A percentile compares a stretch with the other conserved stretches of the same genome.
phyloP scores from a whole-genome alignment of 208 protist species.

The Trypanosoma caninum region DNA sequence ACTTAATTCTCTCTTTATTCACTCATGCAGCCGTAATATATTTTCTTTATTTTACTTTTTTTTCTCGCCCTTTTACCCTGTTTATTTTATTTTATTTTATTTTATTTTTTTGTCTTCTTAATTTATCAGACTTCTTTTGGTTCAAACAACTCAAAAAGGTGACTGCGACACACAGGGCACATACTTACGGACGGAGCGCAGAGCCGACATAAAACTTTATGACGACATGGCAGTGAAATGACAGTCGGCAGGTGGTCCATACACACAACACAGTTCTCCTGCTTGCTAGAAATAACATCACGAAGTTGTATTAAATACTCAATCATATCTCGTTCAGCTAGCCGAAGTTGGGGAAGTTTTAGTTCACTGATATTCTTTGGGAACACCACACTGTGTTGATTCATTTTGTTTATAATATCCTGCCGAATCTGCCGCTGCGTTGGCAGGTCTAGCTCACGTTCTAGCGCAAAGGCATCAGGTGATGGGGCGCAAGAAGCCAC shows the following conservation, averaged over 20 bases:
- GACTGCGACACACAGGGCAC: constrained; percentile 75
- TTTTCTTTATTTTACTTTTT: neutral
- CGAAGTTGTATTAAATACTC: constrained; percentile 85
- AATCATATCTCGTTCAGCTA: constrained; percentile 75
- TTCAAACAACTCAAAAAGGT: constrained; percentile 81
- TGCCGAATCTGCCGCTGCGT: constrained; percentile 52
- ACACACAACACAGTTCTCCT: constrained; percentile 83
- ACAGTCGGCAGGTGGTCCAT: constrained; percentile 76
- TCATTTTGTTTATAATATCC: constrained; percentile 67
- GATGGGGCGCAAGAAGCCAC: neutral
- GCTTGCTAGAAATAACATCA: constrained; percentile 60
- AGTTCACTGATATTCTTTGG: constrained; percentile 46
- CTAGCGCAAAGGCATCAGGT: neutral
- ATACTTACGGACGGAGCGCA: constrained; percentile 47
- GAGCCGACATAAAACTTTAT: constrained; percentile 77
- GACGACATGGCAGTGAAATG: constrained; percentile 79
- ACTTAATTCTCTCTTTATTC: neutral
- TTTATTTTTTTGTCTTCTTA: constrained; percentile 5
- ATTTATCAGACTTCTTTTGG: constrained; percentile 46
- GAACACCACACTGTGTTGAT: constrained; percentile 50
- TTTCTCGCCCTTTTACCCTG: neutral
- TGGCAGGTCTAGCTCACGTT: constrained; percentile 47
- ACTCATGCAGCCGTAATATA: neutral
- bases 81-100: constrained; percentile 6
- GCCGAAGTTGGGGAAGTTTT: constrained; percentile 65